phyloP scores from a whole-genome alignment of 257 asterid genomes.

The Primulina eburnea region DNA sequence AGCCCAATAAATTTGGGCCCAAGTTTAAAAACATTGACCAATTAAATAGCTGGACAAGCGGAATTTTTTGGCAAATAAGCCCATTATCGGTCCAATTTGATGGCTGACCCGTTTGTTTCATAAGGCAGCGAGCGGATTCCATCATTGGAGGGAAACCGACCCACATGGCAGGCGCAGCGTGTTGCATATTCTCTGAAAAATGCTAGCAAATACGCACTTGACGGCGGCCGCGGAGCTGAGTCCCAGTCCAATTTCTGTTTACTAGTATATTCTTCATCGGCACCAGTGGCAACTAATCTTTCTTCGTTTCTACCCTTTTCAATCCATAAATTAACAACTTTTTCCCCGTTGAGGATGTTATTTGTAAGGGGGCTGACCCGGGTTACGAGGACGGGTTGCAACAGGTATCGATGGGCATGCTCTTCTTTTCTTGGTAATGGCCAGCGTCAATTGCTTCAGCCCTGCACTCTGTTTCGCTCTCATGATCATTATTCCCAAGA shows the following conservation, averaged over 20 bases:
- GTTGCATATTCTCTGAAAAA: not conserved
- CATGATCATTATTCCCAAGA: constrained; percentile 40
- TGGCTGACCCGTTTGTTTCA: not conserved
- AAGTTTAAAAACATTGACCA: not conserved
- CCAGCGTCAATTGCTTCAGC: constrained; percentile 32
- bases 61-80: not conserved
- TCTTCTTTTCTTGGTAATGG: constrained; percentile 22
- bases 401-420: constrained; percentile 36
- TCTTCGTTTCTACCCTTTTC: not conserved
- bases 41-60: too few species aligned
- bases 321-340: not conserved
- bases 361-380: constrained; percentile 43
- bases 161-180: constrained; percentile 23
- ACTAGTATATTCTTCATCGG: constrained; percentile 21
- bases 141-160: not conserved
- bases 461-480: constrained; percentile 33
- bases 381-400: constrained; percentile 42
- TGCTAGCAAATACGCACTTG: not conserved
- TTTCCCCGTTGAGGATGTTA: constrained; percentile 31
- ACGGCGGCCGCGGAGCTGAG: not conserved
- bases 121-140: too few species aligned
- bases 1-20: too few species aligned
- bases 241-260: not conserved
- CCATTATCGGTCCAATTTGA: not conserved
- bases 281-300: not conserved